These are phyloP conservation scores for Royoungia palumana DNA, from an alignment of 768 basidiomycete genomes.

Conservation along the genomic window DNA sequence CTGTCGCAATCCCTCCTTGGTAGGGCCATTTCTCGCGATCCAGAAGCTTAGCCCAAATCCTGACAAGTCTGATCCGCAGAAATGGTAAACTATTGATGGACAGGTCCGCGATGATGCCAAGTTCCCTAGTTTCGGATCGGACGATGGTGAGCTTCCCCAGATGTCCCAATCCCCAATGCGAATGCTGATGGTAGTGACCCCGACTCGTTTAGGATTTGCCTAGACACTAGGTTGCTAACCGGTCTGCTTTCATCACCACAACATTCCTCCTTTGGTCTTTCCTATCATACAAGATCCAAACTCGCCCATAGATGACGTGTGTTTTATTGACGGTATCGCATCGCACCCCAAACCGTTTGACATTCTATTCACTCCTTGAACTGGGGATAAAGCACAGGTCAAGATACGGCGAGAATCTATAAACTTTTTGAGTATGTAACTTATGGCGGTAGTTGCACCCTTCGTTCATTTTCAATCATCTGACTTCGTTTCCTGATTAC, in stretches of 20 bases:
- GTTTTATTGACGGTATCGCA: constrained; percentile 62
- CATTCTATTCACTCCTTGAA: constrained; percentile 51
- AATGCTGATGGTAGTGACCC: not conserved
- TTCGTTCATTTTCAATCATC: too few relatives aligned
- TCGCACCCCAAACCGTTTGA: constrained; percentile 62
- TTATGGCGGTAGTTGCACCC: too few relatives aligned
- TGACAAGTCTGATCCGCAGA: constrained; percentile 53
- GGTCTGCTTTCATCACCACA: constrained; percentile 64
- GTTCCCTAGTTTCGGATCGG: constrained; percentile 56
- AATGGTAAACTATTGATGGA: constrained; percentile 45
- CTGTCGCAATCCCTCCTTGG: not conserved
- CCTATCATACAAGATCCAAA: constrained; percentile 48
- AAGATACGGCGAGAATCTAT: constrained; percentile 21
- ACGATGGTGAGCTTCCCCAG: constrained; percentile 28
- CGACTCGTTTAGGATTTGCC: constrained; percentile 49
- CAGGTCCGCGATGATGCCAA: constrained; percentile 51
- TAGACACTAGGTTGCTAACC: constrained; percentile 56
- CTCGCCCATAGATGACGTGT: constrained; percentile 56
- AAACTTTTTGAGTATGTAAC: not conserved
- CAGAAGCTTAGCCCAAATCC: constrained; percentile 57
- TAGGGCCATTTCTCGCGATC: constrained; percentile 57
- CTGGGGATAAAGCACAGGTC: constrained; percentile 22
- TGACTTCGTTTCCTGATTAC: too few relatives aligned
- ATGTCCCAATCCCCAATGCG: not conserved
- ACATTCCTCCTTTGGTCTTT: constrained; percentile 67